Base-by-base conservation (phyloP, 169 alveolate species). In the Sarcocystis neurona region DNA sequence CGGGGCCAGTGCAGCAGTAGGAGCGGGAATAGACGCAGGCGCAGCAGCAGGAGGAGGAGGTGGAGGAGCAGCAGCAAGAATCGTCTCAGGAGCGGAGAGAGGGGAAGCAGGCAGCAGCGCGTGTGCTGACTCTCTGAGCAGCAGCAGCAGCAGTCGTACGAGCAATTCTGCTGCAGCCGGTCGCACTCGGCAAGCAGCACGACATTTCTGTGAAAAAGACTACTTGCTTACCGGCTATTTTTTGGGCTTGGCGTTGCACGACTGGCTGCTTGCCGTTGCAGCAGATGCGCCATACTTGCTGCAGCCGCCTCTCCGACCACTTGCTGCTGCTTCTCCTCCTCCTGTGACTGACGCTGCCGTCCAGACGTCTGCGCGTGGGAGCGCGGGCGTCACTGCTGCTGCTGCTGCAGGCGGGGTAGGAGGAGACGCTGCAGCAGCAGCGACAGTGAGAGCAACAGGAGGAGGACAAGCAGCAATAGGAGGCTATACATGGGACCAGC, bases 291-390 rank as follows among this genome's bases (percentile, higher is more conserved):
- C 82, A 0, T 56, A 72, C 8, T 27, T 72, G 82, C 82, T 72
- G 1, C 82, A 39, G 47, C 82, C 82, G 34, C 82, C 82, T 15
- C 75, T 37, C 12, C 75, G n/a, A n/a, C n/a, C n/a, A n/a, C n/a
- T n/a, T n/a, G n/a, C 75, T 63, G 32, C 15, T 12, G 46, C n/a
- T 4, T 43, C 79, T n/a, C 75, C 46, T 27, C 10, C 6, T 15
- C 37, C 27, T 10, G 34, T 56, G 56, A 39, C 32, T 56, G 82
- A 72, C 53, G 56, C 53, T n/a, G 82, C 82, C 34, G 32, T 39
- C 37, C 82, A 72, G 56, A 72, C 82, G 30, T 72, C 82, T 2
- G 58, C 8, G n/a, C n/a, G n/a, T n/a, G n/a, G n/a, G n/a, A n/a
- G n/a, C n/a, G n/a, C n/a, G n/a, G n/a, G n/a, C n/a, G n/a, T n/a